A percentile compares a stretch with the other conserved stretches of the same genome.
These are phyloP conservation scores for Torulaspora pretoriensis DNA, from an alignment of 1,139 yeast genomes.

Conservation along the genomic window DNA sequence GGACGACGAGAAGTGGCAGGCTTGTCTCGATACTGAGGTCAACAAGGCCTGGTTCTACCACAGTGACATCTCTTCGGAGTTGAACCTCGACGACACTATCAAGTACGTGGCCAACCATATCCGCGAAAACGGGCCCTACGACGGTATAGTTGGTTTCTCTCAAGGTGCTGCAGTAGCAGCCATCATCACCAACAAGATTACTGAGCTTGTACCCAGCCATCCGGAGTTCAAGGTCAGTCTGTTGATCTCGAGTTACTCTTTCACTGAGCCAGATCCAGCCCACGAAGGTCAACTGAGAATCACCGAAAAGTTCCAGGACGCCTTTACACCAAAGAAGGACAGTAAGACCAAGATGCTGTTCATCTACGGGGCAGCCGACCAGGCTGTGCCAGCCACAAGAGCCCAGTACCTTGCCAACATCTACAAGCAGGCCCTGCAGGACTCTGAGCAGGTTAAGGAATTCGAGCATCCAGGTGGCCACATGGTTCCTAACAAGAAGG, in stretches of 20 bases:
- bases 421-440: conserved; percentile 35
- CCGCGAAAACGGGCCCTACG: conserved; percentile 74
- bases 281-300: conserved; percentile 35
- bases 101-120: conserved; percentile 53
- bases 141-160: conserved; percentile 84
- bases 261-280: conserved; percentile 43
- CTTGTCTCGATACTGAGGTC: conserved; percentile 45
- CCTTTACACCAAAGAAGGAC: conserved; percentile 33
- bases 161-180: conserved; percentile 91
- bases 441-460: conserved; percentile 42
- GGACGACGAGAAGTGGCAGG: conserved; percentile 43
- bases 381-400: conserved; percentile 53
- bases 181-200: conserved; percentile 46
- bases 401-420: conserved; percentile 45
- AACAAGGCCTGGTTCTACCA: conserved; percentile 58
- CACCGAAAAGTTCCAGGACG: conserved; percentile 35
- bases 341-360: conserved; percentile 37
- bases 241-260: conserved; percentile 53
- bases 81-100: conserved; percentile 43
- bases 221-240: conserved; percentile 48
- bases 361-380: conserved; percentile 44
- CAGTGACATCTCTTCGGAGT: conserved; percentile 44
- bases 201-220: conserved; percentile 40
- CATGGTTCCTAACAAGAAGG: conserved; percentile 73
- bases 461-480: conserved; percentile 81